A percentile compares a stretch with the other conserved stretches of the same genome.
Conservation (phyloP, 345 rosid species). For the Mallotus nudiflorus region DNA sequence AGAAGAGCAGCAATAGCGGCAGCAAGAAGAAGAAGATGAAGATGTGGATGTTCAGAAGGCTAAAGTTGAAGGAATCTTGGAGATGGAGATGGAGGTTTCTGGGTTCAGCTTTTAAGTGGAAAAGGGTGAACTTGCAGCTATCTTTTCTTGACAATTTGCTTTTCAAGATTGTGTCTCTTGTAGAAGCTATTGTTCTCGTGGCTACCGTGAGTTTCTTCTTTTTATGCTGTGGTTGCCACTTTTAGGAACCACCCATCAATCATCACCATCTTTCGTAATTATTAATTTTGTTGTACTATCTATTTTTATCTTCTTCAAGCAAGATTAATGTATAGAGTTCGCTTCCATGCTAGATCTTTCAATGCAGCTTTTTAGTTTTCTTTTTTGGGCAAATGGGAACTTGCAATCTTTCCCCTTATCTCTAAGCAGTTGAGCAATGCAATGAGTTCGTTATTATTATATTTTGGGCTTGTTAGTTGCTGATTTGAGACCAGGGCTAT, state of each 20-base stretch:
- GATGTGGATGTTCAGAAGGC: constrained; percentile 30
- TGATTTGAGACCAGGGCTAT: too few relatives aligned
- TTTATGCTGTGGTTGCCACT: constrained; percentile 43
- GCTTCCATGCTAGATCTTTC: too few relatives aligned
- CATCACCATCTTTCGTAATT: neutral
- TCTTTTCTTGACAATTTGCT: constrained; percentile 28
- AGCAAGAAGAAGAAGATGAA: constrained; percentile 17
- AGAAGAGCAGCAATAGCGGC: constrained; percentile 6
- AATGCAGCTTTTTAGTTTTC: too few relatives aligned
- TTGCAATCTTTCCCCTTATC: too few relatives aligned
- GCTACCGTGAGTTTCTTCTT: constrained; percentile 22
- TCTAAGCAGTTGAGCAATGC: too few relatives aligned
- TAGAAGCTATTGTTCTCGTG: constrained; percentile 23
- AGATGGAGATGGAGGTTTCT: constrained; percentile 34
- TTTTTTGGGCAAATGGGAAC: too few relatives aligned
- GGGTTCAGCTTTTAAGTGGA: constrained; percentile 46
- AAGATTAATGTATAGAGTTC: too few relatives aligned
- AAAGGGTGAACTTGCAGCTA: constrained; percentile 30
- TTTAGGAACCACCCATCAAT: constrained; percentile 21
- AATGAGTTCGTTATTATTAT: too few relatives aligned
- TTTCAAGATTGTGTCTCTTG: constrained; percentile 22
- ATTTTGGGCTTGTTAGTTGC: too few relatives aligned
- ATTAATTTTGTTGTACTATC: too few relatives aligned
- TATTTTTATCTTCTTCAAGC: too few relatives aligned
- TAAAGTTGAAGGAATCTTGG: constrained; percentile 28